Percentiles rank a stretch among this genome's conserved stretches.
Evolutionary conservation across 257 asterid genomes (phyloP).

Genomic region (Solanum habrochaites): DNA sequence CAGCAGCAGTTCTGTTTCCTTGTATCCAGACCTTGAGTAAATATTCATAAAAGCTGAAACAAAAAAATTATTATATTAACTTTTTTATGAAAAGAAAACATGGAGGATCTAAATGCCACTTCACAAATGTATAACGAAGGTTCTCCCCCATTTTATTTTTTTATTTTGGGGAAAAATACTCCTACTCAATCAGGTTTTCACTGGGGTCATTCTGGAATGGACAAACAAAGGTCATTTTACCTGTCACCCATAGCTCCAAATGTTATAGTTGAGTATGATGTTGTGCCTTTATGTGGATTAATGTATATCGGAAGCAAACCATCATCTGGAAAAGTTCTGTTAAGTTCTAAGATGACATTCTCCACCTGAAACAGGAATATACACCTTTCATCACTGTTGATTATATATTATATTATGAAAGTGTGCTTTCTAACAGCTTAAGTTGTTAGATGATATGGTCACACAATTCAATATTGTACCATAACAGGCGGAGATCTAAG

Average conservation of each 20-base stretch:
- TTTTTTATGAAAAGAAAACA: background rate
- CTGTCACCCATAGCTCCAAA: conserved; percentile 99
- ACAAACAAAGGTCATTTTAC: conserved; percentile 16
- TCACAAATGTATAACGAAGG: background rate
- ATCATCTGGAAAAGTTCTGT: conserved; percentile 83
- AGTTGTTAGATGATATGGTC: background rate
- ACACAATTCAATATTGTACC: background rate
- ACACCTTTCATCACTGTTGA: background rate
- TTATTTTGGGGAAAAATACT: background rate
- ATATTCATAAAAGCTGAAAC: conserved; percentile 90
- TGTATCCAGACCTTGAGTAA: conserved; percentile 97
- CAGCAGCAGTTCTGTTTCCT: conserved; percentile 81
- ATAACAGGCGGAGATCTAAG: background rate
- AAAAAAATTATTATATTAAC: conserved; percentile 1
- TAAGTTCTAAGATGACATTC: conserved; percentile 73
- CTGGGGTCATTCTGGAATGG: background rate
- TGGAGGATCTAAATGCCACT: background rate
- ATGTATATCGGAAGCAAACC: conserved; percentile 97
- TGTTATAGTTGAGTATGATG: conserved; percentile 78
- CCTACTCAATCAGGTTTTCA: background rate
- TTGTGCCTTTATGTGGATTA: conserved; percentile 60
- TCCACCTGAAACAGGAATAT: conserved; percentile 60
- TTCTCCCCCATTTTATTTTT: background rate
- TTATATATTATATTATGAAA: background rate
- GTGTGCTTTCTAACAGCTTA: background rate